Conservation (phyloP, 352 stramenopile genomes). For the Halophytophthora batemanensis region DNA sequence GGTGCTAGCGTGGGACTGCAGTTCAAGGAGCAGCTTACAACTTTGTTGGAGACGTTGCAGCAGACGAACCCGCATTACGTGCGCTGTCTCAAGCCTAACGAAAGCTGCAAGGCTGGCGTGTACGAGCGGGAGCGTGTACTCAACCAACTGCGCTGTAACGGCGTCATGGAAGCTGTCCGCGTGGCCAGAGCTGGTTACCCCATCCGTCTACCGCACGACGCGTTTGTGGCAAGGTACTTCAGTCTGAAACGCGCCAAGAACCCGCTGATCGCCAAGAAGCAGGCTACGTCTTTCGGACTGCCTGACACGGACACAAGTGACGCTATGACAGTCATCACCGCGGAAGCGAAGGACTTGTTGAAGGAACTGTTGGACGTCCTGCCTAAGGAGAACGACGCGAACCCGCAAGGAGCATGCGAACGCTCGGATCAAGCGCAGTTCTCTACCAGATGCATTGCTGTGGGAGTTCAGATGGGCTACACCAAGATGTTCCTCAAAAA, state of each 20-base stretch:
- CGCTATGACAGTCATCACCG: conserved; percentile 30
- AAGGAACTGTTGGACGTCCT: conserved; percentile 89
- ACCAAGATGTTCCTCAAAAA: conserved; percentile 96
- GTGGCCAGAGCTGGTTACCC: conserved; percentile 83
- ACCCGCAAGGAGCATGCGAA: conserved; percentile 74
- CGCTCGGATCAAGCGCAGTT: conserved; percentile 70
- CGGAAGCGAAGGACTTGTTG: conserved; percentile 74
- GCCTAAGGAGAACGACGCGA: conserved; percentile 81
- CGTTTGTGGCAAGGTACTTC: conserved; percentile 77
- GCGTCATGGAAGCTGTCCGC: conserved; percentile 84
- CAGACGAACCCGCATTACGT: conserved; percentile 86
- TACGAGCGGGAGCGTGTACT: conserved; percentile 73
- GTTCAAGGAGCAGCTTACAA: conserved; percentile 84
- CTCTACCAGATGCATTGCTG: conserved; percentile 46
- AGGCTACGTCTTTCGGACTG: conserved; percentile 38
- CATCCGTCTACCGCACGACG: conserved; percentile 69
- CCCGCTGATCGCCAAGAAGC: conserved; percentile 33
- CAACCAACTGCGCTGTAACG: conserved; percentile 85
- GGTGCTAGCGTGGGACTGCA: conserved; percentile 77
- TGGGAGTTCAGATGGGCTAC: conserved; percentile 90
- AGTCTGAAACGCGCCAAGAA: conserved; percentile 57
- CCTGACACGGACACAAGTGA: conserved; percentile 40
- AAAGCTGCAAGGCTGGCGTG: conserved; percentile 48
- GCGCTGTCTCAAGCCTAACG: conserved; percentile 89
- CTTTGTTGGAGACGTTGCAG: conserved; percentile 67